Percentiles rank a stretch among this genome's conserved stretches.
Evolutionary conservation across 768 basidiomycete species (phyloP).

Genomic region (Psilocybe cubensis): DNA sequence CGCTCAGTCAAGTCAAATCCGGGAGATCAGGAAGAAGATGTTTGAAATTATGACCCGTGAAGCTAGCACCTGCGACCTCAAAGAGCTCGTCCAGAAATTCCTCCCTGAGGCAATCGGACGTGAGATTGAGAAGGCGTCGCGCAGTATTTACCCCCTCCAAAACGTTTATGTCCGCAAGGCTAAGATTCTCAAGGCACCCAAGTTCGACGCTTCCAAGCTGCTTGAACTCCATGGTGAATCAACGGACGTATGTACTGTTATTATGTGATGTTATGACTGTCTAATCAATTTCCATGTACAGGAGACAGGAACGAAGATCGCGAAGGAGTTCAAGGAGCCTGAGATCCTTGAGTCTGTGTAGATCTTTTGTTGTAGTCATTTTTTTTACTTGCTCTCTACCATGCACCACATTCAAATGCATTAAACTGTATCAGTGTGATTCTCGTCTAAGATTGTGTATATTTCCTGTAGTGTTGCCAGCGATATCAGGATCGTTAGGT

Average conservation of each 20-base stretch:
- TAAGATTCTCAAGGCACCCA: slow-evolving; percentile 98
- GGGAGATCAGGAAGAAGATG: slow-evolving; percentile 99
- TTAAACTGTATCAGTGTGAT: neutral
- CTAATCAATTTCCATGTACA: slow-evolving; percentile 31
- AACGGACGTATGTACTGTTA: slow-evolving; percentile 72
- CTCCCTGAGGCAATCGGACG: slow-evolving; percentile 98
- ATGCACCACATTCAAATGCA: slow-evolving; percentile 20
- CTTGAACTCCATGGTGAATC: slow-evolving; percentile 97
- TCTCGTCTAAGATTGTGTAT: neutral
- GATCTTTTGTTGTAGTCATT: slow-evolving; percentile 44
- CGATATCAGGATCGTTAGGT: too few relatives aligned
- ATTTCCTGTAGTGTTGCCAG: too few relatives aligned
- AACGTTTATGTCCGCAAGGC: slow-evolving; percentile 99
- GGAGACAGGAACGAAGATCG: slow-evolving; percentile 95
- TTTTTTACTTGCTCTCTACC: slow-evolving; percentile 29
- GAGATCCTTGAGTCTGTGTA: slow-evolving; percentile 92
- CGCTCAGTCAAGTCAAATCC: slow-evolving; percentile 92
- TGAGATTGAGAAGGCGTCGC: slow-evolving; percentile 97
- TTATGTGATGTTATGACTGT: slow-evolving; percentile 11
- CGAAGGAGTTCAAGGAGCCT: slow-evolving; percentile 98
- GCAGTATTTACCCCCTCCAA: slow-evolving; percentile 98
- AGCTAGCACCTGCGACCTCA: slow-evolving; percentile 93
- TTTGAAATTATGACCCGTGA: slow-evolving; percentile 98
- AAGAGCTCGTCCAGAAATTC: slow-evolving; percentile 98
- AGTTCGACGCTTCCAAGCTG: slow-evolving; percentile 94